A percentile compares a stretch with the other conserved stretches of the same genome.
These are phyloP conservation scores for Thraustotheca clavata DNA, from an alignment of 352 stramenopile species.

Conservation along the genomic window DNA sequence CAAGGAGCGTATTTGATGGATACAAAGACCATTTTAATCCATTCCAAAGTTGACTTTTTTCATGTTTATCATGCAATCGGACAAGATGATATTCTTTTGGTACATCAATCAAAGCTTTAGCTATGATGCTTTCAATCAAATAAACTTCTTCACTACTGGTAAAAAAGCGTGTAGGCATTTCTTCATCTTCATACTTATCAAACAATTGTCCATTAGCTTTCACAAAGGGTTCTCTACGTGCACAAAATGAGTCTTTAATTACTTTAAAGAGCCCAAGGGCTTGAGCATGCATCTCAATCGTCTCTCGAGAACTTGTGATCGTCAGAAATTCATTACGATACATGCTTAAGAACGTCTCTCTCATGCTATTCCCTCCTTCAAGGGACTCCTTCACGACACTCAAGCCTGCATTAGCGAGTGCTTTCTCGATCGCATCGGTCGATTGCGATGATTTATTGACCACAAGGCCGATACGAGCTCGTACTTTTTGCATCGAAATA, in stretches of 20 bases:
- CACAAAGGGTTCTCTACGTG: constrained; percentile 17
- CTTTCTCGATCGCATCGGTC: not conserved
- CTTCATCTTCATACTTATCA: not conserved
- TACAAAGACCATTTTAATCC: constrained; percentile 16
- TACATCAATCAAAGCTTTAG: not conserved
- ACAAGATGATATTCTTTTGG: not conserved
- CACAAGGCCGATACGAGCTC: not conserved
- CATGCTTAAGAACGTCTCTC: not conserved
- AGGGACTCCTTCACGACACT: constrained; percentile 1
- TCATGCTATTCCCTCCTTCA: not conserved
- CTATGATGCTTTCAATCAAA: not conserved
- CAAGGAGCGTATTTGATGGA: constrained; percentile 1
- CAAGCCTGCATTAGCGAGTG: not conserved
- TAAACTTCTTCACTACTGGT: constrained; percentile 15
- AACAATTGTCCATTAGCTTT: not conserved
- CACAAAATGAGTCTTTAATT: not conserved
- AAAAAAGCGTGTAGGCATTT: constrained; percentile 11
- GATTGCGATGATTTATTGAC: not conserved
- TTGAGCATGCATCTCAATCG: constrained; percentile 4
- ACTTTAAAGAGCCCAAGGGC: constrained; percentile 2
- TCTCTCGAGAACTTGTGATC: not conserved
- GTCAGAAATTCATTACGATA: not conserved
- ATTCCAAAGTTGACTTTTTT: constrained; percentile 9
- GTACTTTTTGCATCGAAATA: not conserved
- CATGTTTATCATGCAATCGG: not conserved